Base-by-base conservation (phyloP, 768 basidiomycete genomes). In the Leccinum truebloodii region DNA sequence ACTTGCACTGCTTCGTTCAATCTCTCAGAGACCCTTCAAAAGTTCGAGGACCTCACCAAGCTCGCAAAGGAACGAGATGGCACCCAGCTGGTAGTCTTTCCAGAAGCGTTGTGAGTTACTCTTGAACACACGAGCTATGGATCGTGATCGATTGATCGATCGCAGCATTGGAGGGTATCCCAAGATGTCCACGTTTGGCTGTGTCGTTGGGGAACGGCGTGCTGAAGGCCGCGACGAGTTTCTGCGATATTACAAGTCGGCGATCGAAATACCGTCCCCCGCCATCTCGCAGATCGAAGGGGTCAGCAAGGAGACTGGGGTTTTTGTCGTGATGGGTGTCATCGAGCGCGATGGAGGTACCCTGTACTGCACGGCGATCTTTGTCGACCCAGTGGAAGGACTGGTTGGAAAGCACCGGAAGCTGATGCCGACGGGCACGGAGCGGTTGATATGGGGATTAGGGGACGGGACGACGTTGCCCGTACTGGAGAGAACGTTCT, bases 351-450 rank as follows among this genome's bases (percentile, higher is more conserved):
- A 46, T 12, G 44, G 44, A 22, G 44, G 44, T 46, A 46, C 44
- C 12, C 44, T 54, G 18, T 88, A 86, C 63, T 88, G 87, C 69
- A 83, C 84, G 0, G 81, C 71, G 9, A 74, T 46, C 86, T 86
- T 86, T 68, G 77, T 86, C 24, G 79, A 83, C 64, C 84, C 86
- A 0, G 60, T 63, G 18, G 64, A 78, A 48, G 86, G 86, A 46
- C 76, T 80, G 28, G 68, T 87, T n/a, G 84, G 77, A 39, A 86
- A 86, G 67, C 84, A 87, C 67, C 79, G 87, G 16, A 88, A 88
- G 73, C 66, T 88, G 24, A 74, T 85, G 65, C 87, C 87, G 3
- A 89, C 88, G 8, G 87, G 77, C 0, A 63, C 75, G 54, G 88
- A 89, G 66, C 75, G 86, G 26, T 67, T 85, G 14, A 79, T 88